Percentiles rank a stretch among this genome's conserved stretches.
These are phyloP conservation scores for Vitis hybrid DNA, from an alignment of 177 flowering plant species.

Conservation along the genomic window DNA sequence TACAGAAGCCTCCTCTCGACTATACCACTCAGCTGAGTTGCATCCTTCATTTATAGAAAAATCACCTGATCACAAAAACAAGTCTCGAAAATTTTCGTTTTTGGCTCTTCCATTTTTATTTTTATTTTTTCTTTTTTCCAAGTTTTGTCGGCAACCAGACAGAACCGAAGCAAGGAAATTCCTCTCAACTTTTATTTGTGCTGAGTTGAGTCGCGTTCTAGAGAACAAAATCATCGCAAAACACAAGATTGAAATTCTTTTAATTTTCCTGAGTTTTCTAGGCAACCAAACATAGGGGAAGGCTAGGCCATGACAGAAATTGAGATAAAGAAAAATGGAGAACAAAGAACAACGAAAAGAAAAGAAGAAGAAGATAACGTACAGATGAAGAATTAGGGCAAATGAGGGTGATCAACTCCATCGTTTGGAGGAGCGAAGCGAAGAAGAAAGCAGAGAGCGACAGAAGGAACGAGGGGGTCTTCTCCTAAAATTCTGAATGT, in stretches of 20 bases:
- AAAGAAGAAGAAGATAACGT: conserved; percentile 8
- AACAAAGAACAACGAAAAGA: background rate
- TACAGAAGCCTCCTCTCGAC: background rate
- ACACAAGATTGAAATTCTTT: no score
- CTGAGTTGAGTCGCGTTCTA: background rate
- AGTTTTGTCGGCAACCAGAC: background rate
- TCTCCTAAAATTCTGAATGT: no score
- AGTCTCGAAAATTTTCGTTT: no score
- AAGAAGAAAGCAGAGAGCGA: no score
- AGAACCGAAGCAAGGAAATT: background rate
- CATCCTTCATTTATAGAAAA: no score
- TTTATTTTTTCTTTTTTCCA: background rate
- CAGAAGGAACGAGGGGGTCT: no score
- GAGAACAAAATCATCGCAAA: background rate
- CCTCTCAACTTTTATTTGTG: no score
- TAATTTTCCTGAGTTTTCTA: no score
- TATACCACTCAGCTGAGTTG: background rate
- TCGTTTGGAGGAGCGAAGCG: background rate
- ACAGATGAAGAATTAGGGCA: conserved; percentile 47
- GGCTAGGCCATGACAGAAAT: background rate
- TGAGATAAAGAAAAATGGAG: background rate
- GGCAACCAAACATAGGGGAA: background rate
- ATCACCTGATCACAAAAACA: no score
- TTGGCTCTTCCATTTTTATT: no score
- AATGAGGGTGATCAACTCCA: conserved; percentile 29